Evolutionary conservation across 1,139 yeast genomes (phyloP).

Genomic region (Cylindricascospora bacillispora): DNA sequence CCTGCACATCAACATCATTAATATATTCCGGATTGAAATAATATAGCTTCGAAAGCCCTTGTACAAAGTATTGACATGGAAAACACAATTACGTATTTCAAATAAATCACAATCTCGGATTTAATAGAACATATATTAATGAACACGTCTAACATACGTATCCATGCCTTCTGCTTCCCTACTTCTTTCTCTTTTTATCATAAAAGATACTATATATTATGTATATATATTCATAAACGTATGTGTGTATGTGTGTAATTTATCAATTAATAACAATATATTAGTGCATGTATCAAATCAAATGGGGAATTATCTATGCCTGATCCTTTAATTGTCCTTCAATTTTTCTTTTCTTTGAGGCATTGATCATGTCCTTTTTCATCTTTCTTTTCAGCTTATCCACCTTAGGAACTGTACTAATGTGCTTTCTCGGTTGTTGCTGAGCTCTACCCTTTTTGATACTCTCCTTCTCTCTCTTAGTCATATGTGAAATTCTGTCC

Average conservation of each 20-base stretch:
- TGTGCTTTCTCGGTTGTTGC: constrained; percentile 40
- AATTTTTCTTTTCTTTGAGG: constrained; percentile 51
- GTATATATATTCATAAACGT: no score
- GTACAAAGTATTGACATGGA: no score
- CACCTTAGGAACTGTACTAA: constrained; percentile 75
- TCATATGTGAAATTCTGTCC: constrained; percentile 58
- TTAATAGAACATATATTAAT: neutral
- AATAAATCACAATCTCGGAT: neutral
- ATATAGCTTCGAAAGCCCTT: no score
- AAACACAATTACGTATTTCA: neutral
- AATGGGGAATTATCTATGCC: no score
- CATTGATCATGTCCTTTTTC: constrained; percentile 62
- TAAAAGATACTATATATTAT: no score
- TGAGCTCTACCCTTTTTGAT: constrained; percentile 40
- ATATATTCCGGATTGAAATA: no score
- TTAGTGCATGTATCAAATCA: no score
- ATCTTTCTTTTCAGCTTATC: constrained; percentile 53
- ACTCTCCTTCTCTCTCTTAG: constrained; percentile 50
- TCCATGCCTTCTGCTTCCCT: no score
- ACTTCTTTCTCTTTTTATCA: no score
- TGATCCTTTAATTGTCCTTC: neutral
- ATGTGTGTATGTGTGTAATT: no score
- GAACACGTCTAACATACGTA: no score
- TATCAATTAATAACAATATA: no score
- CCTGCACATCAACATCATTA: constrained; percentile 1